A percentile compares a stretch with the other conserved stretches of the same genome.
phyloP scores from a whole-genome alignment of 306 rosid genomes.

The Fragaria ananassa region DNA sequence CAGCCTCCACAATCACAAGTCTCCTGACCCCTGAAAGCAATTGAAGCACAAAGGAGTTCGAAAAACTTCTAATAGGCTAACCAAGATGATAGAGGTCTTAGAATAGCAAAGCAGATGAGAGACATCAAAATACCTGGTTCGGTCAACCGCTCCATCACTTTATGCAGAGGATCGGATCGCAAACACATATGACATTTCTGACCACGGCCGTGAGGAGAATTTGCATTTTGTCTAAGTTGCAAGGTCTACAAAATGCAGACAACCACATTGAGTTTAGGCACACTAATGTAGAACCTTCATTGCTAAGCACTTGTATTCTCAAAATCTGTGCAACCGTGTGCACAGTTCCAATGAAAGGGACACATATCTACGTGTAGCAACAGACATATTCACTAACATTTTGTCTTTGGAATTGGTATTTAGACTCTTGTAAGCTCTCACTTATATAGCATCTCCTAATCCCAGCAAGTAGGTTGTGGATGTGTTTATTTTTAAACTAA shows the following conservation, averaged over 20 bases:
- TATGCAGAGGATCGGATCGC: conserved; percentile 71
- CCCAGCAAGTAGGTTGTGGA: not conserved
- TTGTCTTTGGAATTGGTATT: not conserved
- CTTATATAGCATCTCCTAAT: not conserved
- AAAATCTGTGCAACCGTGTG: not conserved
- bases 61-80: not conserved
- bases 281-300: not conserved
- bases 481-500: not conserved
- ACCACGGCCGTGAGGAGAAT: conserved; percentile 44
- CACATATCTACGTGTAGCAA: not conserved
- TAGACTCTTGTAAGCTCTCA: not conserved
- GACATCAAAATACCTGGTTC: conserved; percentile 51
- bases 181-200: conserved; percentile 84
- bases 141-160: conserved; percentile 78
- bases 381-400: not conserved
- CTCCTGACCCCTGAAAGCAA: conserved; percentile 66
- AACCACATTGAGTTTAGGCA: not conserved
- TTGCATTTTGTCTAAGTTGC: conserved; percentile 64
- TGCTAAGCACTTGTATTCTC: not conserved
- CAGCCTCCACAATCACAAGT: conserved; percentile 85
- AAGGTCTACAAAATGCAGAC: conserved; percentile 46
- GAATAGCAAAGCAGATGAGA: not conserved
- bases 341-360: not conserved
- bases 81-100: not conserved
- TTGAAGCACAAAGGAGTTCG: conserved; percentile 11